Evolutionary conservation across 768 basidiomycete genomes (phyloP).

Genomic region (Gloeopeniophorella convolvens): DNA sequence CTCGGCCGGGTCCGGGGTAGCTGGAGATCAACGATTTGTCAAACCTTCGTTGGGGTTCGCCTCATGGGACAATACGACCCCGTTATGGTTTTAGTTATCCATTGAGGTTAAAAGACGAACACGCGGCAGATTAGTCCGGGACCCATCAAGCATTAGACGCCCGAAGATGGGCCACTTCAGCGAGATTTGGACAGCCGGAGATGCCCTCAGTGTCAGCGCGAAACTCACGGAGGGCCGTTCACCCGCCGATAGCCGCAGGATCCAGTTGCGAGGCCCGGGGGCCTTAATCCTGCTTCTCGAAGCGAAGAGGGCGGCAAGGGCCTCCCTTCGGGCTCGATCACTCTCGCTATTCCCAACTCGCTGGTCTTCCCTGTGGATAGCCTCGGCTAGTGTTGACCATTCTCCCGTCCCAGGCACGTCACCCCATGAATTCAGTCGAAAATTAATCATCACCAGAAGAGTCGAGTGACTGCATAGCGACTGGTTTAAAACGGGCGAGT

Average conservation of each 20-base stretch:
- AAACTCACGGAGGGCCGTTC: no score
- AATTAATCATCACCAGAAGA: not conserved
- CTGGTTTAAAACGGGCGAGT: not conserved
- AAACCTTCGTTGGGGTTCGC: not conserved
- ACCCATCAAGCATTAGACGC: not conserved
- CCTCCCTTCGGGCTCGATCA: slow-evolving; percentile 1
- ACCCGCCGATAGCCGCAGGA: no score
- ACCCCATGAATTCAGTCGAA: not conserved
- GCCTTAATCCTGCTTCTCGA: not conserved
- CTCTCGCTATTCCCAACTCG: not conserved
- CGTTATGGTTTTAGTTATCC: not conserved
- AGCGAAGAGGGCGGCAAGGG: not conserved
- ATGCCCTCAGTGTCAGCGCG: no score
- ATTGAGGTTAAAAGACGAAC: not conserved
- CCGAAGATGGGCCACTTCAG: no score
- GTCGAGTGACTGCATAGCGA: not conserved
- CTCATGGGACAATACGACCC: not conserved
- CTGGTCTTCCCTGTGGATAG: not conserved
- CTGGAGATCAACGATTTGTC: not conserved
- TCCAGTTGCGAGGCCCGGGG: no score
- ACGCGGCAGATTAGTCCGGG: slow-evolving; percentile 1
- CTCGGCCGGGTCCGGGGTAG: not conserved
- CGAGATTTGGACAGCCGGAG: not conserved
- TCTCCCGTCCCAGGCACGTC: not conserved
- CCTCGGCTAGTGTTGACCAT: not conserved